Evolutionary conservation across 805 yeast genomes (phyloP).

Genomic region (Cyberlindnera samutprakarnensis): DNA sequence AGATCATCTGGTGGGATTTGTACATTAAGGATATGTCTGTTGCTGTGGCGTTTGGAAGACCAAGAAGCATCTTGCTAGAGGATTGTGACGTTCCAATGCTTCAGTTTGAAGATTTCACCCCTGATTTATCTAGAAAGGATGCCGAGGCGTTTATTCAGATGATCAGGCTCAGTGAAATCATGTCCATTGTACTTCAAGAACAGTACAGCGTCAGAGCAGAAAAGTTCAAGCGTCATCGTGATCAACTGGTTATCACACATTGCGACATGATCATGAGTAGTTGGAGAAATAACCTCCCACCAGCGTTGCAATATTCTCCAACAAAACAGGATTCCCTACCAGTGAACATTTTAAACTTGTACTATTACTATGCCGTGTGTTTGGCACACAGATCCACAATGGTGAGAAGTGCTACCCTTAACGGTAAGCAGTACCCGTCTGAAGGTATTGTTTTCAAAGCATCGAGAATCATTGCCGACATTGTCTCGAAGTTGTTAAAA

Average conservation of each 20-base stretch:
- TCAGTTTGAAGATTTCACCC: slow-evolving; percentile 54
- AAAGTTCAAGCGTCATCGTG: slow-evolving; percentile 37
- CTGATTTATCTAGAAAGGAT: slow-evolving; percentile 41
- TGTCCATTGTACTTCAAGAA: slow-evolving; percentile 60
- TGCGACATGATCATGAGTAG: slow-evolving; percentile 73
- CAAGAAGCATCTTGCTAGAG: slow-evolving; percentile 56
- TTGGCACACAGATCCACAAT: slow-evolving; percentile 66
- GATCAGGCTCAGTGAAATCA: slow-evolving; percentile 61
- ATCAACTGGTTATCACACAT: slow-evolving; percentile 35
- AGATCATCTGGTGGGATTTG: slow-evolving; percentile 73
- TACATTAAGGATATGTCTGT: slow-evolving; percentile 64
- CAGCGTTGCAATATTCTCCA: slow-evolving; percentile 53
- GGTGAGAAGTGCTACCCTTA: slow-evolving; percentile 28
- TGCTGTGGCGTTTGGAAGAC: slow-evolving; percentile 70
- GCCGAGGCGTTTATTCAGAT: slow-evolving; percentile 53
- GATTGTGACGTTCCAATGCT: slow-evolving; percentile 77
- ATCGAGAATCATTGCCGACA: slow-evolving; percentile 64
- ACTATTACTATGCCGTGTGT: slow-evolving; percentile 67
- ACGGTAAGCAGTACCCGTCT: slow-evolving; percentile 24
- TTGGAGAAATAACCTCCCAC: slow-evolving; percentile 66
- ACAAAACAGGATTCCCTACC: slow-evolving; percentile 41
- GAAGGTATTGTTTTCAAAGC: slow-evolving; percentile 72
- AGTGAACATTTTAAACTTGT: slow-evolving; percentile 53
- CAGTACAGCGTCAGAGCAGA: slow-evolving; percentile 69
- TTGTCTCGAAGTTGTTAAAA: slow-evolving; percentile 47